Evolutionary conservation across 164 flowering plant species (phyloP), one percentile per base, ranked within the genome.

Genomic region (Taxillus chinensis): DNA sequence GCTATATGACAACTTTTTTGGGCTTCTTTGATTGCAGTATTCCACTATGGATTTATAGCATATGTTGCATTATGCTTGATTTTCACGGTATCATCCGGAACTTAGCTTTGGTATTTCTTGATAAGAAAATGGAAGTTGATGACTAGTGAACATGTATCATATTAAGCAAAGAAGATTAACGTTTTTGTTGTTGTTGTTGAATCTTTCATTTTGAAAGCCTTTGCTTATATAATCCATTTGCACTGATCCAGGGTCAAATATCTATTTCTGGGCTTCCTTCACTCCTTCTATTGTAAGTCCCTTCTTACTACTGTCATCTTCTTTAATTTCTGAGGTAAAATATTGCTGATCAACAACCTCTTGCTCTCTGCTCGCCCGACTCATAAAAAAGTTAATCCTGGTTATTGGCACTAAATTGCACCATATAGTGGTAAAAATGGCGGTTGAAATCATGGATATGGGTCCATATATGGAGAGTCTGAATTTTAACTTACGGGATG

Each of bases 221-320:
- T 6, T 1, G 27, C 14, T 15, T 61, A 52, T 62, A 59, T 27
- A 27, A 49, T 16, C 59, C 16, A 59, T 14, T 57, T 59, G n/a
- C 7, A 15, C 40, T 14, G 60, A 11, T 66, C 45, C 85, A 92
- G 96, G 96, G 66, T 78, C 86, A 56, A 78, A 84, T 66, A 68
- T 79, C 8, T 89, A 87, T 79, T 87, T 89, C 64, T 92, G 96
- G 92, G 77, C 86, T 50, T 89, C 98, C 54, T 92, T 89, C 66
- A 65, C 78, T 72, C 98, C 95, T 16, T 83, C 86, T 17, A 65
- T 82, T 67, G 98, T 89, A 78, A 79, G 85, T 75, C 61, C 62
- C 67, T 55, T 38, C 7, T 48, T 7, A 63, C 4, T 4, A 27
- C 16, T 57, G 46, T 53, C 15, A 2, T 55, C 57, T 61, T 43